Base-by-base conservation (phyloP, 768 basidiomycete genomes). In the Holtermannia corniformis region DNA sequence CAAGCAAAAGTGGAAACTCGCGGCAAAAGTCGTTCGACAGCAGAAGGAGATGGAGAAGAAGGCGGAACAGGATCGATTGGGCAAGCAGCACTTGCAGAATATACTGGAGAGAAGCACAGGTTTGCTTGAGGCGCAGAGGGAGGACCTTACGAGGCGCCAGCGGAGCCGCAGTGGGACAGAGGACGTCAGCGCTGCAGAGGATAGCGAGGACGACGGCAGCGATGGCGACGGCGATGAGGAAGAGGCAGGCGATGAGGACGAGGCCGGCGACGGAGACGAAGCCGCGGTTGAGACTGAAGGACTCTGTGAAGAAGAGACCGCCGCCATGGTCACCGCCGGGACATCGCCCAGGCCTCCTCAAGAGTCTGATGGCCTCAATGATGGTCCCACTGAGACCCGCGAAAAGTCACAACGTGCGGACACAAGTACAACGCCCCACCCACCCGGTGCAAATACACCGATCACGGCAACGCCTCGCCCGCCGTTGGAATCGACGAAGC, bases 61-160 rank as follows among this genome's bases (percentile, higher is more conserved):
- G 64, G 83, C 77, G 16, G 90, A 95, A 71, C 86, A 91, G 69
- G 78, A 82, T 57, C 78, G 81, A 26, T 77, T 82, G 4, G 88
- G 91, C 0, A 84, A 84, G 55, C 82, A 84, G 57, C 91, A 95
- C 72, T 78, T 96, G 20, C 86, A 92, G 68, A 87, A 85, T 3
- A 87, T 96, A 57, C 76, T 96, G 44, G 81, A 89, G 71, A 85
- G 92, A 63, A 92, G 88, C 28, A 86, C 86, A 0, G 82, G 85
- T 45, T 81, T 93, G 52, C 74, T 95, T 55, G 84, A 86, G 63
- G 85, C 87, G 1, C 92, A 93, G 63, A 82, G 85, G 44, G 77
- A 79, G 0, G 85, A 86, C 61, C 72, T 90, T 43, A 57, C 12
- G 49, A 51, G 12, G 43, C 45, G 27, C 44, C 47, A 21, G 25